These are phyloP conservation scores for Chrysosporium queenslandicum DNA, from an alignment of 2,329 filamentous ascomycete species.

Conservation along the genomic window DNA sequence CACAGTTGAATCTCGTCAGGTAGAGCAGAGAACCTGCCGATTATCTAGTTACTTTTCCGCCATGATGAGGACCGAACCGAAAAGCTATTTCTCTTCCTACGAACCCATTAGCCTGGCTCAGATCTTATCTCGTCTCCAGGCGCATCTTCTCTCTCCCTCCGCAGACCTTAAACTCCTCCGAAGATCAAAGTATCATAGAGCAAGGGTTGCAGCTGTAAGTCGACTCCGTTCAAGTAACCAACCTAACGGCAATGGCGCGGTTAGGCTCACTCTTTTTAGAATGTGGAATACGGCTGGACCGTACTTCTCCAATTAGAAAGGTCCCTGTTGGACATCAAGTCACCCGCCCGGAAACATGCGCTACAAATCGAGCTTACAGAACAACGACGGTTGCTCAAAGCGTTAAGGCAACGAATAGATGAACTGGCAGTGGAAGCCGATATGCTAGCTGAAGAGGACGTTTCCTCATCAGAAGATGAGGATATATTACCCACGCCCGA, in stretches of 20 bases:
- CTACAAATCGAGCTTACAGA: conserved; percentile 33
- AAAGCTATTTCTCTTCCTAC: conserved; percentile 21
- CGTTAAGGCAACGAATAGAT: conserved; percentile 27
- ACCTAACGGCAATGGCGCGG: not conserved
- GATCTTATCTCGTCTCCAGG: conserved; percentile 35
- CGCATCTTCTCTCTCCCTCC: conserved; percentile 34
- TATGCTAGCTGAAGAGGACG: conserved; percentile 3
- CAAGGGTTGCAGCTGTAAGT: conserved; percentile 34
- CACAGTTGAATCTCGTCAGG: too few species aligned
- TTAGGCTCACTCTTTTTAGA: conserved; percentile 23
- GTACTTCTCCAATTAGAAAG: conserved; percentile 35
- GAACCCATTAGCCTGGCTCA: conserved; percentile 34
- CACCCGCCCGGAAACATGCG: conserved; percentile 31
- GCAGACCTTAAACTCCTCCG: conserved; percentile 31
- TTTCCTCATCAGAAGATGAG: conserved; percentile 20
- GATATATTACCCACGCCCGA: conserved; percentile 24
- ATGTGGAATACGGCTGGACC: conserved; percentile 38
- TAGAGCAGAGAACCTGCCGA: not conserved
- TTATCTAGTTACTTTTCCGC: not conserved
- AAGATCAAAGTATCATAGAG: conserved; percentile 35
- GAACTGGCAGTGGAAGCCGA: conserved; percentile 25
- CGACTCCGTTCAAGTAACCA: not conserved
- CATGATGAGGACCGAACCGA: conserved; percentile 16
- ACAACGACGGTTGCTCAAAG: conserved; percentile 29
- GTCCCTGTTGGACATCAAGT: conserved; percentile 32